Evolutionary conservation across 2,329 filamentous ascomycete genomes (phyloP).

Genomic region (Xylariaceae sp.): DNA sequence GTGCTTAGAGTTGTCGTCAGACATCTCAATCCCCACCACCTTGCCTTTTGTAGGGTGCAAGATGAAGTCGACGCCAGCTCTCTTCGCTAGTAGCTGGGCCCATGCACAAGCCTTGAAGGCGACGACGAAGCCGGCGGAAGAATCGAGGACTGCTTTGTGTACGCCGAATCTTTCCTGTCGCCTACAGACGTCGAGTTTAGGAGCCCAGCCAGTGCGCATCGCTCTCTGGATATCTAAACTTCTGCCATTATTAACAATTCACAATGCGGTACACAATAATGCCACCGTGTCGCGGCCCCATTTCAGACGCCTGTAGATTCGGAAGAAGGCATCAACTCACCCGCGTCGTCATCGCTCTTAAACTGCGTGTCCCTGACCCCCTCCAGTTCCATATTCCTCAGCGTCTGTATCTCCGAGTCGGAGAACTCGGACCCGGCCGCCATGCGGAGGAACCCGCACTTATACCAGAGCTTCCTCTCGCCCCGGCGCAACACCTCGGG

Average conservation of each 20-base stretch:
- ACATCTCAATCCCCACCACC: slow-evolving; percentile 16
- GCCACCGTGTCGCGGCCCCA: no score
- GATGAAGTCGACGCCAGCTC: slow-evolving; percentile 37
- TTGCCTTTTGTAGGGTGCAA: slow-evolving; percentile 28
- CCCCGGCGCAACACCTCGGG: slow-evolving; percentile 14
- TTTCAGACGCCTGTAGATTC: no score
- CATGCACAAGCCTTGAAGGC: slow-evolving; percentile 28
- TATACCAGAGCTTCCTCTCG: slow-evolving; percentile 23
- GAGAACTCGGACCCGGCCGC: slow-evolving; percentile 17
- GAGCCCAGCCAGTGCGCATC: slow-evolving; percentile 18
- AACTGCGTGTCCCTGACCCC: slow-evolving; percentile 24
- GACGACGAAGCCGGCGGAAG: slow-evolving; percentile 39
- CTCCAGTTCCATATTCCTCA: slow-evolving; percentile 24
- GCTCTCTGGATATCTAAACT: slow-evolving; percentile 21
- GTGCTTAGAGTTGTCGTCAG: slow-evolving; percentile 4
- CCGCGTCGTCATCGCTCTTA: slow-evolving; percentile 20
- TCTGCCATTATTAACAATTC: no score
- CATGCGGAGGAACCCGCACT: slow-evolving; percentile 25
- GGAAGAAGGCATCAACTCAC: no score
- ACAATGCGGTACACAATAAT: no score
- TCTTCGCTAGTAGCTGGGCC: slow-evolving; percentile 34
- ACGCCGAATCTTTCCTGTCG: slow-evolving; percentile 24
- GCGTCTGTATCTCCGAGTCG: slow-evolving; percentile 20
- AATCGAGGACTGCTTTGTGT: slow-evolving; percentile 39
- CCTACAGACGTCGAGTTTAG: slow-evolving; percentile 31